Conservation (phyloP, 495 filamentous ascomycete genomes). For the Xylaria castorea region DNA sequence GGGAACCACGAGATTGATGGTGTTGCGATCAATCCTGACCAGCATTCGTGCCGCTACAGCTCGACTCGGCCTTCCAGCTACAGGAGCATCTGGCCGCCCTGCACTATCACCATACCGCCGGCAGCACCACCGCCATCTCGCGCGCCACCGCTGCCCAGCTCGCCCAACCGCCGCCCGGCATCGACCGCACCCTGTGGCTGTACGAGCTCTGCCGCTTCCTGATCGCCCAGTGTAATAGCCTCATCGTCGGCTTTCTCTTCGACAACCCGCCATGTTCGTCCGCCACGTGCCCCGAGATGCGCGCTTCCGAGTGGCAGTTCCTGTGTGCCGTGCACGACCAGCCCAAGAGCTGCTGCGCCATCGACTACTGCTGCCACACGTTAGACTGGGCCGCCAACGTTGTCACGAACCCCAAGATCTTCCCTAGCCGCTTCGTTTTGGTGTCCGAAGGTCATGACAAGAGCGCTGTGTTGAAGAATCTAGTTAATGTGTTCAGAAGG, state of each 20-base stretch:
- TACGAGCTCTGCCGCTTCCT: conserved; percentile 97
- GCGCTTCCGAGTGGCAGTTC: conserved; percentile 98
- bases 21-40: conserved; percentile 19
- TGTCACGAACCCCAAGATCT: conserved; percentile 87
- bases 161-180: conserved; percentile 76
- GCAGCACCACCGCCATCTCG: conserved; percentile 70
- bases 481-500: conserved; percentile 92
- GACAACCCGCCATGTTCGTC: conserved; percentile 87
- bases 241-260: conserved; percentile 90
- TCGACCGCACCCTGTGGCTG: conserved; percentile 89
- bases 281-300: conserved; percentile 94
- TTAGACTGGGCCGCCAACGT: conserved; percentile 95
- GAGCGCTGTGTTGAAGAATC: conserved; percentile 74
- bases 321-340: conserved; percentile 96
- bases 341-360: conserved; percentile 94
- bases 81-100: conserved; percentile 96
- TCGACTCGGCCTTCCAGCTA: conserved; percentile 97
- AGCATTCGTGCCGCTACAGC: conserved; percentile 51
- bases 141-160: conserved; percentile 74
- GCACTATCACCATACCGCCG: conserved; percentile 76
- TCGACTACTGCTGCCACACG: conserved; percentile 98
- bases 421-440: conserved; percentile 84
- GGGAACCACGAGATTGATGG: background rate
- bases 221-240: conserved; percentile 87
- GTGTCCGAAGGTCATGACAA: conserved; percentile 63